Base-by-base conservation (phyloP, 2,329 filamentous ascomycete genomes). In the Colletotrichum sp. region DNA sequence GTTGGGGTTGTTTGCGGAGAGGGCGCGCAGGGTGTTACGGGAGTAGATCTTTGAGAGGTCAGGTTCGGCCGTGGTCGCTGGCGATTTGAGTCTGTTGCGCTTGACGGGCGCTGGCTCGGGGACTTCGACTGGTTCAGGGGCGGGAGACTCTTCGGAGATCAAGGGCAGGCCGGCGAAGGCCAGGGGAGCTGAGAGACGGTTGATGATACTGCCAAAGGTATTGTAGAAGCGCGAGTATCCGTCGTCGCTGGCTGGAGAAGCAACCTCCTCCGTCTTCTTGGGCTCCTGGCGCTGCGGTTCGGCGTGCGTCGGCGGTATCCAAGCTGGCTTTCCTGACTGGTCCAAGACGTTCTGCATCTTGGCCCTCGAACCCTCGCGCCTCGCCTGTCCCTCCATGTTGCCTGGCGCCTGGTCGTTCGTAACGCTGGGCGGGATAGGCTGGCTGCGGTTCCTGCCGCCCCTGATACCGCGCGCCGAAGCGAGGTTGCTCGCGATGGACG, bases 141-240 rank as follows among this genome's bases (percentile, higher is more conserved):
- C 24, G 10, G 76, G 34, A 2, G 79, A 77, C 1, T 91, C 90
- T 72, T 91, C 88, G 21, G 88, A 81, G 32, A 92, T 91, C 7
- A 99, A 89, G 1, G 97, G 97, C 10, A 99, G 90, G 1, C 96
- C 96, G 6, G 97, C 95, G 86, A 98, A 99, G 5, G 96, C 96
- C 34, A 99, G 88, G 2, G 96, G 96, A 0, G 96, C 96, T 0
- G 96, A 98, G 14, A 99, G 91, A 79, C 93, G 94, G 77, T 95
- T 97, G 81, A 99, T 95, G 64, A 98, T 91, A 70, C 91, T 95
- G 71, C 96, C 96, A 81, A 98, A 98, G 2, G 95, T 96, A 74
- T 91, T 96, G 85, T 99, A 99, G 85, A 99, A 99, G 70, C 93
- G 92, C 8, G 95, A 92, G 82, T 98, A 99, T 7, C 95, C 93